Conservation (phyloP, 2,329 filamentous ascomycete genomes). For the Claviceps capensis region DNA sequence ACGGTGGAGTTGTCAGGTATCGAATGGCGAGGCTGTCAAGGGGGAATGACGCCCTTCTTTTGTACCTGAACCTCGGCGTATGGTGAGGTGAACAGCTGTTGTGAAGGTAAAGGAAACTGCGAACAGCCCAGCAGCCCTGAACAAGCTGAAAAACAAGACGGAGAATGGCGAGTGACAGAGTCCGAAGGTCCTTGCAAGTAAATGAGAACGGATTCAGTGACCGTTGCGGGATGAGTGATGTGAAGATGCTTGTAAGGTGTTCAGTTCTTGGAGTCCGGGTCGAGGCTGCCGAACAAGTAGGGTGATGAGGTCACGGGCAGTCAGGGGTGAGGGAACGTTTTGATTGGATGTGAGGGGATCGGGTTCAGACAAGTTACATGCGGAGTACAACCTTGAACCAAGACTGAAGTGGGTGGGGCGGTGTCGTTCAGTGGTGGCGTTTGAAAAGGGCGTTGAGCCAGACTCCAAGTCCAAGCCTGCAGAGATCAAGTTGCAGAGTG, state of each 20-base stretch:
- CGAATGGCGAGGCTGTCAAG: background rate
- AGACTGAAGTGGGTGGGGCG: conserved; percentile 4
- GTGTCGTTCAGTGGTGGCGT: conserved; percentile 4
- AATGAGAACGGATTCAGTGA: background rate
- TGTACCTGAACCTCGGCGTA: background rate
- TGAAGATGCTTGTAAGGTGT: background rate
- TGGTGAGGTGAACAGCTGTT: background rate
- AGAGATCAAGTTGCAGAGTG: too few relatives aligned
- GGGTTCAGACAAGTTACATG: background rate
- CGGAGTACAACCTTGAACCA: background rate
- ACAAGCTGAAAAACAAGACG: background rate
- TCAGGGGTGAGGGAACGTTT: conserved; percentile 4
- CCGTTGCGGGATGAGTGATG: conserved; percentile 4
- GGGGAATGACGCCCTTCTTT: background rate
- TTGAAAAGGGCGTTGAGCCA: background rate
- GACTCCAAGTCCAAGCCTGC: too few relatives aligned
- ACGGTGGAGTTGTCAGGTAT: background rate
- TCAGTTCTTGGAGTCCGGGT: conserved; percentile 2
- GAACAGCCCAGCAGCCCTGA: background rate
- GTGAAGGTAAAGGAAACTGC: background rate
- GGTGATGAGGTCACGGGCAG: conserved; percentile 15
- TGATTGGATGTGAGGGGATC: conserved; percentile 9
- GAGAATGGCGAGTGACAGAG: too few relatives aligned
- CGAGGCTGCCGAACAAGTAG: conserved; percentile 5
- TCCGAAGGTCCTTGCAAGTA: background rate